These are phyloP conservation scores for Glutinoglossum americanum DNA, from an alignment of 495 filamentous ascomycete species.

Conservation along the genomic window DNA sequence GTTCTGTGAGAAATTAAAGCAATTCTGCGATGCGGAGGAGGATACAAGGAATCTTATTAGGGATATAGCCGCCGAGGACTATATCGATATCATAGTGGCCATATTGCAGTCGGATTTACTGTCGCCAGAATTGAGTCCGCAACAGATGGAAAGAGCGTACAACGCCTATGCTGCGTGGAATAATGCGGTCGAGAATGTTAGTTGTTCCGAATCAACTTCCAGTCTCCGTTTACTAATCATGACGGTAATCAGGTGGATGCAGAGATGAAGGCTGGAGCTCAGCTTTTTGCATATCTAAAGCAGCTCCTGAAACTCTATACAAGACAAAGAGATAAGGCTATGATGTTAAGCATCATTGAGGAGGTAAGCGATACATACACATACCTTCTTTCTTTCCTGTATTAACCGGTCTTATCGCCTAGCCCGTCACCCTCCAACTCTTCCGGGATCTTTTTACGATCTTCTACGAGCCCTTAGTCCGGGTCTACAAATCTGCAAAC, in stretches of 20 bases:
- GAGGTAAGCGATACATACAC: conserved; percentile 26
- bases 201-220: conserved; percentile 5
- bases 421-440: conserved; percentile 70
- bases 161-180: conserved; percentile 97
- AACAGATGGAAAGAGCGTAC: conserved; percentile 65
- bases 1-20: conserved; percentile 63
- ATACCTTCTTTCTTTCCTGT: not conserved
- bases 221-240: conserved; percentile 1
- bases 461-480: conserved; percentile 91
- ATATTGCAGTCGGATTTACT: conserved; percentile 59
- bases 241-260: conserved; percentile 30
- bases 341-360: conserved; percentile 92
- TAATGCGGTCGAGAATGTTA: conserved; percentile 69
- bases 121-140: conserved; percentile 38
- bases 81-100: conserved; percentile 62
- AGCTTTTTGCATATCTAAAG: conserved; percentile 84
- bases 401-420: not conserved
- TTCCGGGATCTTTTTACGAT: conserved; percentile 95
- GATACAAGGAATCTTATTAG: conserved; percentile 49
- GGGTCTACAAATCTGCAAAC: conserved; percentile 96
- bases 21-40: conserved; percentile 55
- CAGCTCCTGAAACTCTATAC: conserved; percentile 85
- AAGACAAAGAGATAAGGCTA: conserved; percentile 79
- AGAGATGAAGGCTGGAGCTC: conserved; percentile 67
- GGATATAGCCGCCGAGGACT: conserved; percentile 42